Evolutionary conservation across 768 basidiomycete genomes (phyloP).

Genomic region (Agaricus sinodeliciosus): DNA sequence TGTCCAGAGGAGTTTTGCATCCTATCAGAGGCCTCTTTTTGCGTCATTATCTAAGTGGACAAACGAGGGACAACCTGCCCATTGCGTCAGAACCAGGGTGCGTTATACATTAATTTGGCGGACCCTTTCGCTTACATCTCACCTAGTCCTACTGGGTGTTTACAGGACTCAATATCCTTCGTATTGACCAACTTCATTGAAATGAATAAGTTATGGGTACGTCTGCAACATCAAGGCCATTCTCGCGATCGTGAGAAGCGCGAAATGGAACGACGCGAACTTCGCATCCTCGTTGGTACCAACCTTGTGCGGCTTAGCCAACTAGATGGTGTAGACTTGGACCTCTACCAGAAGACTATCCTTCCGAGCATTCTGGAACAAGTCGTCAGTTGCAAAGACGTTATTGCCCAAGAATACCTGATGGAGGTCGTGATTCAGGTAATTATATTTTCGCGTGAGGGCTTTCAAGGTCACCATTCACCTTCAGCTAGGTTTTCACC

Average conservation of each 20-base stretch:
- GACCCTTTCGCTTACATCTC: background rate
- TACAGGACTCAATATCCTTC: conserved; percentile 93
- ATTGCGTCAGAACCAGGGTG: conserved; percentile 81
- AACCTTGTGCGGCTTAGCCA: conserved; percentile 95
- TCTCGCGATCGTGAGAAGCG: conserved; percentile 96
- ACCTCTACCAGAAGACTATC: conserved; percentile 81
- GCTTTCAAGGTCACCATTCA: conserved; percentile 2
- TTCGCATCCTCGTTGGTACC: conserved; percentile 95
- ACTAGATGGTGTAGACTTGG: conserved; percentile 93
- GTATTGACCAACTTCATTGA: conserved; percentile 98
- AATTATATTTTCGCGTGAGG: background rate
- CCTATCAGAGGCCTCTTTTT: conserved; percentile 96
- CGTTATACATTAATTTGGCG: conserved; percentile 16
- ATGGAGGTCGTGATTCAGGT: conserved; percentile 99
- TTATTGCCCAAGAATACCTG: conserved; percentile 97
- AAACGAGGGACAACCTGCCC: conserved; percentile 94
- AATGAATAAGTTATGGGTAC: conserved; percentile 99
- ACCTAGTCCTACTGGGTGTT: conserved; percentile 72
- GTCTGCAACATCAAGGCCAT: conserved; percentile 95
- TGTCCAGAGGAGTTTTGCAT: conserved; percentile 95
- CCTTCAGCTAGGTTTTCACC: conserved; percentile 75
- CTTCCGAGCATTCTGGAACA: conserved; percentile 94
- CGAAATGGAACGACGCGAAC: conserved; percentile 90
- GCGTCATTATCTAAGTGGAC: conserved; percentile 93
- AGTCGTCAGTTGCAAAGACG: conserved; percentile 96